Evolutionary conservation across 257 asterid species (phyloP).

Genomic region (Nicotiana sylvestris): DNA sequence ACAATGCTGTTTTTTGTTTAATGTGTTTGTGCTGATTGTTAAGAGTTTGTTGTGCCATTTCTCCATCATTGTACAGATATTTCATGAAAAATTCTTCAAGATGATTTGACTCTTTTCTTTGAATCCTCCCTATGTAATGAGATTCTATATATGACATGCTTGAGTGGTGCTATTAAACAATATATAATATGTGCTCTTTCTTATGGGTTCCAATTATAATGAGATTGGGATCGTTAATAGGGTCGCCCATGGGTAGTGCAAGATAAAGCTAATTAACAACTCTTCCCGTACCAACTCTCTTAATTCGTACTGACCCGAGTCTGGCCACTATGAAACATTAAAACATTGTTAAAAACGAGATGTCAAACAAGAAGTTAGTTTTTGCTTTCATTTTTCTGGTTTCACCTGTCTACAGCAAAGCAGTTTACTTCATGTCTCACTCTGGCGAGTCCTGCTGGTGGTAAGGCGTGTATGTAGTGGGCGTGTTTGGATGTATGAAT

Average conservation of each 20-base stretch:
- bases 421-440: too few relatives aligned
- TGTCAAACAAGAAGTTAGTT: too few relatives aligned
- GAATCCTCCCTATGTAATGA: slow-evolving; percentile 7
- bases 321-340: too few relatives aligned
- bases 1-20: neutral
- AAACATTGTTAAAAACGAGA: too few relatives aligned
- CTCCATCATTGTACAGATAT: neutral
- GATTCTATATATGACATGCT: neutral
- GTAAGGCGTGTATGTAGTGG: too few relatives aligned
- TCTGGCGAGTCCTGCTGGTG: too few relatives aligned
- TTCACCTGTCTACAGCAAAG: too few relatives aligned
- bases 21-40: neutral
- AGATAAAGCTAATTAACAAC: neutral
- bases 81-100: neutral
- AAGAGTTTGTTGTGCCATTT: neutral
- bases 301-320: too few relatives aligned
- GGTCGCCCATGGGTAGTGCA: neutral
- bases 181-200: neutral
- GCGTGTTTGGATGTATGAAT: too few relatives aligned
- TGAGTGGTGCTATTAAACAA: neutral
- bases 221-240: neutral
- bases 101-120: neutral
- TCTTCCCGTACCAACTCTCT: too few relatives aligned
- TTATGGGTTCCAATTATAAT: neutral
- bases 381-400: too few relatives aligned